phyloP scores from a whole-genome alignment of 257 asterid genomes.

The Apocynum venetum region DNA sequence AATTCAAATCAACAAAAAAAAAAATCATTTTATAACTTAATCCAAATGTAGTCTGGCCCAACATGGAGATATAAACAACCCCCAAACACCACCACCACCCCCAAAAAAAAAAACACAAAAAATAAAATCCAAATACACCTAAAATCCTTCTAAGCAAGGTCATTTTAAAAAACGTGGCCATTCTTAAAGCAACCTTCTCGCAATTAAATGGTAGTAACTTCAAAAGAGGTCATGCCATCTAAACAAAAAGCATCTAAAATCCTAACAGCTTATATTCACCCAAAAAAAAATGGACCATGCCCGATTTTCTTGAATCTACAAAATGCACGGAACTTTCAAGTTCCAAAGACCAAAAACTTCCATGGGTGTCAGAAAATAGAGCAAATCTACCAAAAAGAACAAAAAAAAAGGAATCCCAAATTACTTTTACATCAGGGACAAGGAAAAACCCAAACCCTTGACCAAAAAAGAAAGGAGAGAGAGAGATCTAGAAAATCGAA shows the following conservation, averaged over 20 bases:
- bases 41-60: no score
- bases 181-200: not conserved
- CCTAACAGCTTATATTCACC: not conserved
- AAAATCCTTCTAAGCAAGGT: not conserved
- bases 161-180: not conserved
- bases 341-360: not conserved
- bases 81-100: no score
- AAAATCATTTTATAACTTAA: no score
- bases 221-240: not conserved
- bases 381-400: not conserved
- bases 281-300: not conserved
- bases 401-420: not conserved
- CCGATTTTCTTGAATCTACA: not conserved
- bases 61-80: no score
- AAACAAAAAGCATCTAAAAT: not conserved
- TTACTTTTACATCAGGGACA: not conserved
- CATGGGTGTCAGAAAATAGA: not conserved
- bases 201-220: not conserved
- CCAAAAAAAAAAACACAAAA: no score
- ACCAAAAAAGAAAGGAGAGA: not conserved
- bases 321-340: not conserved
- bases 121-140: not conserved
- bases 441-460: not conserved
- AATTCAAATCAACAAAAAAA: no score
- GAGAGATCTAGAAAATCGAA: no score